Base-by-base conservation (phyloP, 2,329 filamentous ascomycete species). In the Aspergillus thermomutatus region DNA sequence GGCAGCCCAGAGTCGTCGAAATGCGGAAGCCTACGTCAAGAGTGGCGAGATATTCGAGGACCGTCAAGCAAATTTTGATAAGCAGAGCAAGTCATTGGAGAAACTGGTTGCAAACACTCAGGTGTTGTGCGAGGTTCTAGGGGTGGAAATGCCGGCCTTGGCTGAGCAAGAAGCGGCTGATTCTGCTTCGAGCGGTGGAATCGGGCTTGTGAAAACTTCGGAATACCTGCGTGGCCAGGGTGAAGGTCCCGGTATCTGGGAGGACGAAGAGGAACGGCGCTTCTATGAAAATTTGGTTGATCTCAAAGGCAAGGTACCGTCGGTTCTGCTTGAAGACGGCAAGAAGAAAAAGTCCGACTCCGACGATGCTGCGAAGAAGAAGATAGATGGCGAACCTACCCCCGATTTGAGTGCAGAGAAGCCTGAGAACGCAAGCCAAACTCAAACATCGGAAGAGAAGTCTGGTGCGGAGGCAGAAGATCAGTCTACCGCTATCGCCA, bases 41-140 rank as follows among this genome's bases (percentile, higher is more conserved):
- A 97, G 94, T 40, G 94, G 94, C 2, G 94, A 99, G 71, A 93
- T 99, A 4, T 97, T 99, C 62, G 94, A 99, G 72, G 94, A 99
- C 69, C 89, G 94, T 51, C 94, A 99, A 72, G 86, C 92, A 53
- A 97, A 92, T 69, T 96, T 95, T 64, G 95, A 99, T 72, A 97
- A 92, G 73, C 89, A 94, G 65, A 81, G 92, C 55, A 99, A 97
- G 74, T 83, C 89, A 0, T 91, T 97, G 69, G 94, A 99, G 71
- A 92, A 92, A 63, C 82, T 99, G 3, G 82, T 96, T 26, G 80
- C 91, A 23, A 97, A 96, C 72, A 92, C 93, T 0, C 95, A 99
- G 70, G 85, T 92, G 19, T 82, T 99, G 57, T 92, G 93, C 41
- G 94, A 97, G 73, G 87, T 87, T 9, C 83, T 99, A 60, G 90